Evolutionary conservation across 148 eudicot species (phyloP).

Genomic region (Rhododendron griersonianum): DNA sequence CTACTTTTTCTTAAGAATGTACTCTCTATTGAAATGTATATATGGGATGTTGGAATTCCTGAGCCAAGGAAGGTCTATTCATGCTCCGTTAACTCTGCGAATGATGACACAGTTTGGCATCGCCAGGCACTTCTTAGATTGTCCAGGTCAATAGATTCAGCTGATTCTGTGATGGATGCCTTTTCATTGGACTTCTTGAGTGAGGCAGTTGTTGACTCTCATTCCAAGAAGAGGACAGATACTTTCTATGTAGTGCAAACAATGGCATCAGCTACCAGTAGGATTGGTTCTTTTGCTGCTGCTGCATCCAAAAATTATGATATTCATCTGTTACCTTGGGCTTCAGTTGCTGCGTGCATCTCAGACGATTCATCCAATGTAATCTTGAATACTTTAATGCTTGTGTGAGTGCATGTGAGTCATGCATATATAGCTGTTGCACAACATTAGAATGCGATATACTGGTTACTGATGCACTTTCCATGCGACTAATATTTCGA

Average conservation of each 20-base stretch:
- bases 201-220: constrained; percentile 51
- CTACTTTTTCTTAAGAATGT: constrained; percentile 86
- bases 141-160: constrained; percentile 41
- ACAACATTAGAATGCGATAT: neutral
- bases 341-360: constrained; percentile 90
- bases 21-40: constrained; percentile 76
- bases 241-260: constrained; percentile 78
- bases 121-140: constrained; percentile 83
- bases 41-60: constrained; percentile 73
- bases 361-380: constrained; percentile 52
- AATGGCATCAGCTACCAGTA: constrained; percentile 89
- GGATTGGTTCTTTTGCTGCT: constrained; percentile 89
- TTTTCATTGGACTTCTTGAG: constrained; percentile 71
- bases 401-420: neutral
- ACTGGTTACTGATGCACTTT: neutral
- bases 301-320: constrained; percentile 80
- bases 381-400: constrained; percentile 18
- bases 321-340: constrained; percentile 95
- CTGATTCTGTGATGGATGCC: constrained; percentile 56
- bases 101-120: constrained; percentile 61
- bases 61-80: constrained; percentile 74
- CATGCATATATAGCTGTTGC: neutral
- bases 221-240: constrained; percentile 47
- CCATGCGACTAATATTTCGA: neutral
- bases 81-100: constrained; percentile 62